phyloP scores from a whole-genome alignment of 352 stramenopile genomes.

The Phytophthora litchii region DNA sequence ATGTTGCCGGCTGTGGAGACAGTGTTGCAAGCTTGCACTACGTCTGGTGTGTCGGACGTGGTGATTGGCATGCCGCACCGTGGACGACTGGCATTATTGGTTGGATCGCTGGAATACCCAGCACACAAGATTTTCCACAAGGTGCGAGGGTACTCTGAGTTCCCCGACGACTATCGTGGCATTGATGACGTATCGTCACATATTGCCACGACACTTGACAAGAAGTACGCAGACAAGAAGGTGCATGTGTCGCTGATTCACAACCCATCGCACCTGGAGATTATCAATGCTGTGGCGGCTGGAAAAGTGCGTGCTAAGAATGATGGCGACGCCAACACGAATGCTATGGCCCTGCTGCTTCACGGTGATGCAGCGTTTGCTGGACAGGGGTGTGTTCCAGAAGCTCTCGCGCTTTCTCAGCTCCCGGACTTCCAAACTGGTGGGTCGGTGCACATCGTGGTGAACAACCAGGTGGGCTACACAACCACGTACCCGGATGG shows the following conservation, averaged over 20 bases:
- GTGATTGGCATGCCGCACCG: slow-evolving; percentile 90
- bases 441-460: slow-evolving; percentile 85
- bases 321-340: slow-evolving; percentile 44
- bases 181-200: slow-evolving; percentile 89
- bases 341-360: slow-evolving; percentile 83
- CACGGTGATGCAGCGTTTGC: slow-evolving; percentile 89
- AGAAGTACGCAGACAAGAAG: slow-evolving; percentile 56
- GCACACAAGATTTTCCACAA: slow-evolving; percentile 87
- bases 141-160: slow-evolving; percentile 78
- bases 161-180: slow-evolving; percentile 58
- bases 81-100: slow-evolving; percentile 77
- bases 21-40: slow-evolving; percentile 61
- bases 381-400: slow-evolving; percentile 83
- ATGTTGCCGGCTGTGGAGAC: slow-evolving; percentile 82
- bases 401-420: slow-evolving; percentile 77
- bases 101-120: slow-evolving; percentile 80
- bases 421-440: slow-evolving; percentile 78
- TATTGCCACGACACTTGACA: slow-evolving; percentile 80
- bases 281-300: slow-evolving; percentile 85
- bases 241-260: slow-evolving; percentile 87
- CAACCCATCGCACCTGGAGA: slow-evolving; percentile 90
- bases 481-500: slow-evolving; percentile 85
- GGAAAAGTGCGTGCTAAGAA: slow-evolving; percentile 88
- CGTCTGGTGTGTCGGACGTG: slow-evolving; percentile 63
- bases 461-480: slow-evolving; percentile 93